Percentiles rank a stretch among this genome's conserved stretches.
Conservation (phyloP, 225 moss, liverwort and hornwort genomes). For the Bryoerythrophyllum caledonicum region DNA sequence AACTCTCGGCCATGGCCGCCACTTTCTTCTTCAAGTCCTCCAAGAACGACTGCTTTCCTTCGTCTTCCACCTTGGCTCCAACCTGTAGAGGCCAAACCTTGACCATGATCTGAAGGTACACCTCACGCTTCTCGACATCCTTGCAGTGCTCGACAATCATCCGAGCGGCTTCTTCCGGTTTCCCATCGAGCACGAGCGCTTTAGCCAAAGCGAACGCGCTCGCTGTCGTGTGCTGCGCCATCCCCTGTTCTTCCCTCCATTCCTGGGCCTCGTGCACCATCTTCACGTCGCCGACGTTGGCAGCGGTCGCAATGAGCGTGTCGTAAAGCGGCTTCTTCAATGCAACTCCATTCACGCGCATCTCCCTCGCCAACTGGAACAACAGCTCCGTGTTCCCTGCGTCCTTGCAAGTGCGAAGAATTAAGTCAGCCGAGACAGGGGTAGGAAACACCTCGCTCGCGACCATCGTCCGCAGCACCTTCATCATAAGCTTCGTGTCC, state of each 20-base stretch:
- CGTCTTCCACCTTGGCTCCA: slow-evolving; percentile 48
- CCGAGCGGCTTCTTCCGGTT: slow-evolving; percentile 41
- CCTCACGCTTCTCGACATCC: slow-evolving; percentile 42
- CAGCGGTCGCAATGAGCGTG: slow-evolving; percentile 53
- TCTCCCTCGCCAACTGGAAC: slow-evolving; percentile 53
- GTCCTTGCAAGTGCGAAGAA: slow-evolving; percentile 64
- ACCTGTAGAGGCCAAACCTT: slow-evolving; percentile 59
- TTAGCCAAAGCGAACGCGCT: slow-evolving; percentile 60
- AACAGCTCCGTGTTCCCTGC: slow-evolving; percentile 48
- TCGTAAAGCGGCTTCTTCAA: slow-evolving; percentile 50
- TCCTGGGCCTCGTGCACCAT: slow-evolving; percentile 49
- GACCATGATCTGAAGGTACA: slow-evolving; percentile 55
- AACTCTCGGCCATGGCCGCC: slow-evolving; percentile 32
- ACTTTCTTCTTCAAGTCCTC: slow-evolving; percentile 48
- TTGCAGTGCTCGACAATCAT: slow-evolving; percentile 40
- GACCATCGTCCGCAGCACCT: slow-evolving; percentile 72
- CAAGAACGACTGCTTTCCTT: slow-evolving; percentile 35
- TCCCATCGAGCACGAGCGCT: slow-evolving; percentile 43
- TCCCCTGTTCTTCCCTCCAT: slow-evolving; percentile 50
- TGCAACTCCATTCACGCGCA: slow-evolving; percentile 42
- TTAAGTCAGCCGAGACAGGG: slow-evolving; percentile 71
- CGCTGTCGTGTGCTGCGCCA: slow-evolving; percentile 47
- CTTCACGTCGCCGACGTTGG: slow-evolving; percentile 50
- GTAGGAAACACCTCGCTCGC: slow-evolving; percentile 70
- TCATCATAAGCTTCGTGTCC: slow-evolving; percentile 67